phyloP scores from a whole-genome alignment of 768 basidiomycete genomes.

The Lanmaoa pseudosensibilis region DNA sequence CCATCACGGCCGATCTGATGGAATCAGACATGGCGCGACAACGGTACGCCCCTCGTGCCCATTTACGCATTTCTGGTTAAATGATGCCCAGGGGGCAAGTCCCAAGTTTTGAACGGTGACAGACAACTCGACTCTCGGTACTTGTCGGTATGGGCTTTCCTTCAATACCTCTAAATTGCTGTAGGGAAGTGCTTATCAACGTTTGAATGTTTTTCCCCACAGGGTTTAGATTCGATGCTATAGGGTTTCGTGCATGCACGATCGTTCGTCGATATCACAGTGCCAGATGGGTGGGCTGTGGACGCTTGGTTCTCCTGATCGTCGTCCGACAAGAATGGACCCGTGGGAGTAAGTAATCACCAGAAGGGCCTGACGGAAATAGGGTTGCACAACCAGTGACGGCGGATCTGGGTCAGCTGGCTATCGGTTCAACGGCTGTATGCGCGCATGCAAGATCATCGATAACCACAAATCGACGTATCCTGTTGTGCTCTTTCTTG shows the following conservation, averaged over 20 bases:
- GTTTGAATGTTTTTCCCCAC: background rate
- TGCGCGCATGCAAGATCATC: background rate
- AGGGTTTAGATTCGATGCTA: too few relatives aligned
- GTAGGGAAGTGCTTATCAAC: background rate
- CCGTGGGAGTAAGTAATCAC: too few relatives aligned
- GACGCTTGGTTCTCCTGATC: background rate
- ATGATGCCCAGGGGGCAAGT: too few relatives aligned
- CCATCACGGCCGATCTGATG: too few relatives aligned
- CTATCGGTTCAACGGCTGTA: background rate
- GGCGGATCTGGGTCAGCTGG: too few relatives aligned
- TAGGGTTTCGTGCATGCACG: background rate
- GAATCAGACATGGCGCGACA: too few relatives aligned
- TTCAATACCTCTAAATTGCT: background rate
- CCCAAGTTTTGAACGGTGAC: too few relatives aligned
- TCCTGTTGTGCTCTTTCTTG: too few relatives aligned
- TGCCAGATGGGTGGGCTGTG: background rate
- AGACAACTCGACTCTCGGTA: background rate
- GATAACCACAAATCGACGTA: background rate
- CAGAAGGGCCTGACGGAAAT: background rate
- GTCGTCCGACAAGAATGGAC: background rate
- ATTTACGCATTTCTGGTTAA: background rate
- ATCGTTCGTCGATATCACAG: background rate
- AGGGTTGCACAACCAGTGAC: too few relatives aligned
- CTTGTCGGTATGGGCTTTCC: background rate
- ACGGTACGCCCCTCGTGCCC: too few relatives aligned